Evolutionary conservation across 345 rosid species (phyloP), one percentile per base, ranked within the genome.

Genomic region (Fremontodendron californicum): DNA sequence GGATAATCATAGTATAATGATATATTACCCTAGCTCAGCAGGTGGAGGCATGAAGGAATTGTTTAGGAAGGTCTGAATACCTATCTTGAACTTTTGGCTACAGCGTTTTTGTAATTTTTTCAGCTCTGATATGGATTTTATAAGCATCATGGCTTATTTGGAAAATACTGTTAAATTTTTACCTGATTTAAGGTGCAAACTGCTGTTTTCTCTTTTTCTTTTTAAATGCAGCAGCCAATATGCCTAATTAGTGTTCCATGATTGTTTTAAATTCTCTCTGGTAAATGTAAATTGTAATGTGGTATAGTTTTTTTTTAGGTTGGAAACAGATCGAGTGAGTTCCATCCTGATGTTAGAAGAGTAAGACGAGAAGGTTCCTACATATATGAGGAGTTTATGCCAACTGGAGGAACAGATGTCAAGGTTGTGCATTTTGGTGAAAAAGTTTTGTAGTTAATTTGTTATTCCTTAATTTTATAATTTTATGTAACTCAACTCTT

Each of bases 11-110:
- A 91, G 97, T 72, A 96, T 96, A 78, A 92, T 94, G 99, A 91
- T 96, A 85, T 96, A 96, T 82, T 96, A 96, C 71, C 99, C 99
- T 62, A 96, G 97, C 81, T 92, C 99, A 60, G 99, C 99, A 2
- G 99, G 99, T 80, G 97, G 99, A 78, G 99, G 99, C 51, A 96
- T 96, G 99, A 96, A 96, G 84, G 97, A 92, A 86, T 84, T 96
- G 76, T 96, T 96, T 81, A 88, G 99, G 86, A 96, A 92, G 98
- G 99, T 96, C 83, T 43, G 84, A 35, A 70, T 39, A 67, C 58
- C 46, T 58, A 62, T 55, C 66, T 49, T 51, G 45, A 75, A 62
- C 37, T 62, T 45, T 61, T 75, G 25, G 31, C 13, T 31, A 27
- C 16, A 35, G 6, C 1, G 25, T 74, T 16, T 58, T 18, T 27